phyloP scores from a whole-genome alignment of 2,329 filamentous ascomycete genomes.

The Pseudogymnoascus sp. region DNA sequence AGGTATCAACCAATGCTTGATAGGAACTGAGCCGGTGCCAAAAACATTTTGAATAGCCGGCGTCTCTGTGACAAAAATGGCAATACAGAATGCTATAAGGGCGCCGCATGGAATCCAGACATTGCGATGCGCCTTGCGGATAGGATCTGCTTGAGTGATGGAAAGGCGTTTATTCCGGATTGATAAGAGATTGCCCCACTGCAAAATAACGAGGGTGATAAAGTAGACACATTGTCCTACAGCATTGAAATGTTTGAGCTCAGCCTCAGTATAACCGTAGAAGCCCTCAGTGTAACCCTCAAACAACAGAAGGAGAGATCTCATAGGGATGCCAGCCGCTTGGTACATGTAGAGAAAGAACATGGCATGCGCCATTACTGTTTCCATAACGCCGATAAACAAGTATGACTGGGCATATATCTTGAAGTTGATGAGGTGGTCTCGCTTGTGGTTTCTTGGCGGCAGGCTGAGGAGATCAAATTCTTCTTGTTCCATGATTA shows the following conservation, averaged over 20 bases:
- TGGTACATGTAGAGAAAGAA: slow-evolving; percentile 46
- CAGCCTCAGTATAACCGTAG: slow-evolving; percentile 37
- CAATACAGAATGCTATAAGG: slow-evolving; percentile 38
- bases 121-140: slow-evolving; percentile 39
- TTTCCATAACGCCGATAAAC: slow-evolving; percentile 45
- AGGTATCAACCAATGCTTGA: slow-evolving; percentile 45
- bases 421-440: slow-evolving; percentile 44
- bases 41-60: slow-evolving; percentile 42
- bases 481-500: slow-evolving; percentile 48
- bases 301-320: slow-evolving; percentile 40
- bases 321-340: slow-evolving; percentile 36
- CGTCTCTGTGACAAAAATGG: slow-evolving; percentile 45
- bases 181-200: slow-evolving; percentile 44
- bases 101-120: slow-evolving; percentile 37
- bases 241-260: slow-evolving; percentile 41
- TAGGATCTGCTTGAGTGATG: slow-evolving; percentile 43
- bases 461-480: slow-evolving; percentile 44
- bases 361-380: slow-evolving; percentile 41
- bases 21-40: slow-evolving; percentile 39
- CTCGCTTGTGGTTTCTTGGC: slow-evolving; percentile 38
- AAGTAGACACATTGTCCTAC: slow-evolving; percentile 46
- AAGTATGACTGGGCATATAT: slow-evolving; percentile 45
- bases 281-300: slow-evolving; percentile 41
- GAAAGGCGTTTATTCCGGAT: slow-evolving; percentile 44
- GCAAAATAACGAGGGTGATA: slow-evolving; percentile 43